Evolutionary conservation across 306 rosid genomes (phyloP).

Genomic region (Nissolia schottii): DNA sequence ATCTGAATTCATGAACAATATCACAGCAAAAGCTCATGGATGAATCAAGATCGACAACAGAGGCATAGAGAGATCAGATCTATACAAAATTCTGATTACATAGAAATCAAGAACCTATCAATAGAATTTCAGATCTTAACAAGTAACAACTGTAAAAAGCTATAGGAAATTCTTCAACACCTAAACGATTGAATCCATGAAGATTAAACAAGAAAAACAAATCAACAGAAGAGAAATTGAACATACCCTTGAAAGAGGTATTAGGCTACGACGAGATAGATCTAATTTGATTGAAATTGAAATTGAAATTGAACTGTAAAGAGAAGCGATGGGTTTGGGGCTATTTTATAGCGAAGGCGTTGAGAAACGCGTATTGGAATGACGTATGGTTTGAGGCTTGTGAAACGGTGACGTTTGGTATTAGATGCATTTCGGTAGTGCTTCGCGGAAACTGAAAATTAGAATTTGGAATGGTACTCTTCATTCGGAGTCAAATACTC

Average conservation of each 20-base stretch:
- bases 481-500: slow-evolving; percentile 8
- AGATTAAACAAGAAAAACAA: neutral
- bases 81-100: neutral
- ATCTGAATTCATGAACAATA: too few species aligned
- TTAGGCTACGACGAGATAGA: neutral
- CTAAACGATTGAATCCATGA: neutral
- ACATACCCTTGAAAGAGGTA: slow-evolving; percentile 20
- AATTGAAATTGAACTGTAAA: neutral
- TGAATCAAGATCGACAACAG: neutral
- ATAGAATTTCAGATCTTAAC: neutral
- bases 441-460: neutral
- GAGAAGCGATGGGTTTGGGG: rapidly evolving
- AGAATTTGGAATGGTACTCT: neutral
- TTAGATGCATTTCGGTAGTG: neutral
- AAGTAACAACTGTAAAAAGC: too few species aligned
- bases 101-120: neutral
- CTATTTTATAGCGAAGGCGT: slow-evolving; percentile 12
- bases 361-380: slow-evolving; percentile 19
- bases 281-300: neutral
- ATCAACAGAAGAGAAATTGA: neutral
- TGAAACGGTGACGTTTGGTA: slow-evolving; percentile 8
- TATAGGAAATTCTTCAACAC: neutral
- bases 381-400: neutral
- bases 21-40: neutral
- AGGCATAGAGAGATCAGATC: neutral